These are phyloP conservation scores for Penicillium manginii DNA, from an alignment of 495 filamentous ascomycete species.

Conservation along the genomic window DNA sequence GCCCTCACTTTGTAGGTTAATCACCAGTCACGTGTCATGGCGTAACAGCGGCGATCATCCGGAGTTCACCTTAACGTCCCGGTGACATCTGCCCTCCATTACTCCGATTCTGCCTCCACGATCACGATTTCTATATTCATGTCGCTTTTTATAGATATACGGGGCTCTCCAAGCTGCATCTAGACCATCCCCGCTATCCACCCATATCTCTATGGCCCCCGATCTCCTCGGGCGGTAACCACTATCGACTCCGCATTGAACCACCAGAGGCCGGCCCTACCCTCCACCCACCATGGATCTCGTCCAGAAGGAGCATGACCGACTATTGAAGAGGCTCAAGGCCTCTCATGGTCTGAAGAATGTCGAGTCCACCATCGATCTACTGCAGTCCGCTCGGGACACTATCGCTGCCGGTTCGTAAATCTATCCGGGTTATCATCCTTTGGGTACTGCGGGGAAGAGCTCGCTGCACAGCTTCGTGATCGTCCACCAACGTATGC, in stretches of 20 bases:
- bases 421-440: conserved; percentile 10
- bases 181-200: conserved; percentile 1
- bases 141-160: background rate
- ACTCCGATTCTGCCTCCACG: conserved; percentile 1
- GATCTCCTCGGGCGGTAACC: conserved; percentile 32
- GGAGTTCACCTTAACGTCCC: conserved; percentile 14
- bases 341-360: conserved; percentile 69
- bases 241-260: conserved; percentile 26
- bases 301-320: conserved; percentile 73
- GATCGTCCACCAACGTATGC: background rate
- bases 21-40: conserved; percentile 26
- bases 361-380: conserved; percentile 79
- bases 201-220: conserved; percentile 18
- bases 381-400: conserved; percentile 72
- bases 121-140: conserved; percentile 7
- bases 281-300: conserved; percentile 59
- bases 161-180: background rate
- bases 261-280: conserved; percentile 5
- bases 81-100: conserved; percentile 1
- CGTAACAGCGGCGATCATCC: conserved; percentile 27
- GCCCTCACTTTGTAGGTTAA: background rate
- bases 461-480: background rate
- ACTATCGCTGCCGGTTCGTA: conserved; percentile 65
- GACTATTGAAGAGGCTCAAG: conserved; percentile 70
- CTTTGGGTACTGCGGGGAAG: background rate